These are phyloP conservation scores for Capsicum pubescens DNA, from an alignment of 257 asterid species.

Conservation along the genomic window DNA sequence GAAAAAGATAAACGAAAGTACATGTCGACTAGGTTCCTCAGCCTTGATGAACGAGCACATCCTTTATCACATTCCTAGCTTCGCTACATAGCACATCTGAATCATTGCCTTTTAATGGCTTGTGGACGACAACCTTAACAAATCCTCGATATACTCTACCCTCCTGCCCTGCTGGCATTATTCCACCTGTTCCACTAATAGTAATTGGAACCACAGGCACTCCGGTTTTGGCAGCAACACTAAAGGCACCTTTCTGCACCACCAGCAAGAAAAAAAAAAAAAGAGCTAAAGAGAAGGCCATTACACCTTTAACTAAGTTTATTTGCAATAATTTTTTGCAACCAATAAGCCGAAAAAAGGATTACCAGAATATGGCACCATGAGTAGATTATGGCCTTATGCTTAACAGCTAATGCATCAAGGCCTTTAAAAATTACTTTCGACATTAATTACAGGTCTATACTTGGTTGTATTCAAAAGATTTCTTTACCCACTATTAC, in stretches of 20 bases:
- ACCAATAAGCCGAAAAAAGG: neutral
- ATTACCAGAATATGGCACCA: neutral
- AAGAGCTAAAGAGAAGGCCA: constrained; percentile 13
- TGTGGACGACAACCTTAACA: constrained; percentile 79
- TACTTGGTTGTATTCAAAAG: neutral
- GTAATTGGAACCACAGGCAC: constrained; percentile 88
- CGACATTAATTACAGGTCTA: neutral
- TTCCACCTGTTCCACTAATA: constrained; percentile 81
- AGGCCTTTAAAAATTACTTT: neutral
- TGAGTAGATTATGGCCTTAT: constrained; percentile 1
- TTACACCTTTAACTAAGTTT: neutral
- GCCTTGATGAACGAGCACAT: constrained; percentile 56
- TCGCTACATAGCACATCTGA: constrained; percentile 65
- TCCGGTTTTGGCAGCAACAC: constrained; percentile 82
- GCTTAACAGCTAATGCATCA: neutral
- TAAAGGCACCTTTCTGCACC: constrained; percentile 94
- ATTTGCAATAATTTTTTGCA: neutral
- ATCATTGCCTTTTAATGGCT: constrained; percentile 58
- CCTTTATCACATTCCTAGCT: constrained; percentile 70
- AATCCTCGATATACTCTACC: constrained; percentile 65
- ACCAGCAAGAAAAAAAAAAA: constrained; percentile 4
- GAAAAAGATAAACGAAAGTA: constrained; percentile 19
- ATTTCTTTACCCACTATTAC: neutral
- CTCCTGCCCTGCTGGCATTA: constrained; percentile 95
- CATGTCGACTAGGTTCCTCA: constrained; percentile 29